These are phyloP conservation scores for Blastobotrys niveus DNA, from an alignment of 1,139 yeast species.

Conservation along the genomic window DNA sequence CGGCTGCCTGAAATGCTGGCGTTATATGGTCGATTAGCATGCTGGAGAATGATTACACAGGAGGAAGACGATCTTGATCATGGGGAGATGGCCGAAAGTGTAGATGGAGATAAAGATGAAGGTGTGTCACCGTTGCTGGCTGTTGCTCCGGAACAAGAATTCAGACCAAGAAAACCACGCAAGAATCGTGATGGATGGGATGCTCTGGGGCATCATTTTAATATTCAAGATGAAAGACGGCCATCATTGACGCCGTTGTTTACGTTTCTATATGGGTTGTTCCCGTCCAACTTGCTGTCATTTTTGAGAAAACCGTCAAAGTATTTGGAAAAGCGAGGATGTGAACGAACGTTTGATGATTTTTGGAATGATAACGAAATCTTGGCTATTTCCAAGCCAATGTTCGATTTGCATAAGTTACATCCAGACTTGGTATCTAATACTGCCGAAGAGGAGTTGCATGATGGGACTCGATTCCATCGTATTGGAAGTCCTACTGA, in stretches of 20 bases:
- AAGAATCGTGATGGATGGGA: conserved; percentile 32
- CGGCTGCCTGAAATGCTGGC: conserved; percentile 44
- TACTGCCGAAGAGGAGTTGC: conserved; percentile 41
- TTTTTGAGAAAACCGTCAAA: conserved; percentile 43
- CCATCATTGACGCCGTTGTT: conserved; percentile 34
- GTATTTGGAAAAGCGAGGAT: conserved; percentile 27
- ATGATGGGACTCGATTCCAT: conserved; percentile 34
- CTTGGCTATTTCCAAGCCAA: conserved; percentile 26
- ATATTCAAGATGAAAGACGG: conserved; percentile 21
- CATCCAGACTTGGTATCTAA: conserved; percentile 46
- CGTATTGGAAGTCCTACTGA: conserved; percentile 29
- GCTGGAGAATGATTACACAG: conserved; percentile 32
- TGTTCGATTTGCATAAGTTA: conserved; percentile 37
- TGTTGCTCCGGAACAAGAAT: conserved; percentile 1
- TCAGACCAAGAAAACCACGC: conserved; percentile 2
- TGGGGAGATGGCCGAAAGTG: conserved; percentile 11
- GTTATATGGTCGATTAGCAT: conserved; percentile 43
- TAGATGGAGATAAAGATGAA: conserved; percentile 11
- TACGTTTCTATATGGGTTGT: conserved; percentile 56
- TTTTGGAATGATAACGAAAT: conserved; percentile 36
- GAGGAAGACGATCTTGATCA: conserved; percentile 17
- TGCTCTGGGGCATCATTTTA: conserved; percentile 23
- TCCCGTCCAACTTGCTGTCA: conserved; percentile 46
- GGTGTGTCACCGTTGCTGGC: no score
- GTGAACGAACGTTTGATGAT: conserved; percentile 24